These are phyloP conservation scores for Beta corolliflora DNA, from an alignment of 179 eudicot species.

Conservation along the genomic window DNA sequence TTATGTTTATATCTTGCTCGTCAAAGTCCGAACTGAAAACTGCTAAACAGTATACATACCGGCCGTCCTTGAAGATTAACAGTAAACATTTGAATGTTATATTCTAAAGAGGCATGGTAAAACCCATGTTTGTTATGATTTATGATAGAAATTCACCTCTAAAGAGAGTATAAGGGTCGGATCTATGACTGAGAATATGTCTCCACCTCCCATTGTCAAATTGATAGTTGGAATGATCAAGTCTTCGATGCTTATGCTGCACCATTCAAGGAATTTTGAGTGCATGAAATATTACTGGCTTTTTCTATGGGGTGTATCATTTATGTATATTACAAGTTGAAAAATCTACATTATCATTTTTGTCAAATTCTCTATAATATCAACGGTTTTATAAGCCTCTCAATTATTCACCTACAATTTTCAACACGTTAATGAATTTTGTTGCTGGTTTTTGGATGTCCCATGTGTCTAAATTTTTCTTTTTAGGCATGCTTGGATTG, in stretches of 20 bases:
- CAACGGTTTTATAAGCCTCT: no score
- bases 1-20: conserved; percentile 46
- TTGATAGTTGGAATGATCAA: conserved; percentile 37
- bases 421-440: no score
- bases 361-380: no score
- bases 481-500: no score
- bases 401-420: no score
- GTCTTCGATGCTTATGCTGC: conserved; percentile 49
- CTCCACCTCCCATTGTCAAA: conserved; percentile 72
- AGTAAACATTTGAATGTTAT: background rate
- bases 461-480: no score
- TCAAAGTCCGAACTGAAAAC: conserved; percentile 50
- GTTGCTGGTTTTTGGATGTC: no score
- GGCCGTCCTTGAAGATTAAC: conserved; percentile 25
- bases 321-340: no score
- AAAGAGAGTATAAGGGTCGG: conserved; percentile 35
- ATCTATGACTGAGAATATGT: conserved; percentile 32
- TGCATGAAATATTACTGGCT: background rate
- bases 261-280: background rate
- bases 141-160: conserved; percentile 20
- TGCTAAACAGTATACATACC: conserved; percentile 56
- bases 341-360: no score
- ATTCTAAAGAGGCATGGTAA: conserved; percentile 5
- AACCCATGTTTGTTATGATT: background rate
- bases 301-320: no score